These are phyloP conservation scores for Tilletia walkeri DNA, from an alignment of 1,284 basidiomycete genomes.

Conservation along the genomic window DNA sequence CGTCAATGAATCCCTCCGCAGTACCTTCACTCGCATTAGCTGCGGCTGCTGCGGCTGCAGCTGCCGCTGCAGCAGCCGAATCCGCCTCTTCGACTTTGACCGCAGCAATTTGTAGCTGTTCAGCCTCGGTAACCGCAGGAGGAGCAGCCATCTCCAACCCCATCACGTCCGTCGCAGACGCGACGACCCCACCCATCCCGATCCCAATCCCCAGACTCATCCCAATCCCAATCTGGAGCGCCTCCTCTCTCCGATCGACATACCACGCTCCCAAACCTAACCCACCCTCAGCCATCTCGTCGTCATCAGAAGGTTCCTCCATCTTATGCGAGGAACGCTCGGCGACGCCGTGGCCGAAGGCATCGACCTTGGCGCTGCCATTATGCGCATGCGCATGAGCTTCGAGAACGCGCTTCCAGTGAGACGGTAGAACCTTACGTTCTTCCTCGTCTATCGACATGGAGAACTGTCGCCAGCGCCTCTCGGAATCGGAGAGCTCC, in stretches of 20 bases:
- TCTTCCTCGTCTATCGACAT: slow-evolving; percentile 5
- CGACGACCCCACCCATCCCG: background rate
- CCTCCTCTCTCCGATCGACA: background rate
- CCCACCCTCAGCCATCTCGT: background rate
- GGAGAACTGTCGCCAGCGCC: background rate
- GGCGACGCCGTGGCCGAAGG: background rate
- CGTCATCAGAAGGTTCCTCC: background rate
- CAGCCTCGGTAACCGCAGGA: slow-evolving; percentile 4
- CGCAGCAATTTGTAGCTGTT: background rate
- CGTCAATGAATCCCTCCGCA: background rate
- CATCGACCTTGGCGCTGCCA: background rate
- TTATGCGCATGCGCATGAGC: no score
- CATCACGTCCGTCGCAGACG: background rate
- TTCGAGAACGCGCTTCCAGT: no score
- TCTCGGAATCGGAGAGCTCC: background rate
- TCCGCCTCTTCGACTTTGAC: slow-evolving; percentile 6
- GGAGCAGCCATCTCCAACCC: background rate
- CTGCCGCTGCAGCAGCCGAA: background rate
- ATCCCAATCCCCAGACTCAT: background rate
- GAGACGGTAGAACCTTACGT: background rate
- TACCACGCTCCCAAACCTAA: background rate
- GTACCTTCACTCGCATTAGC: background rate
- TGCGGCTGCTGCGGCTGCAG: background rate
- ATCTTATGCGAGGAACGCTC: background rate
- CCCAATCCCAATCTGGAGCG: slow-evolving; percentile 9